Evolutionary conservation across 2,329 filamentous ascomycete genomes (phyloP), one percentile per base, ranked within the genome.

Genomic region (Verticillium tricorpus): DNA sequence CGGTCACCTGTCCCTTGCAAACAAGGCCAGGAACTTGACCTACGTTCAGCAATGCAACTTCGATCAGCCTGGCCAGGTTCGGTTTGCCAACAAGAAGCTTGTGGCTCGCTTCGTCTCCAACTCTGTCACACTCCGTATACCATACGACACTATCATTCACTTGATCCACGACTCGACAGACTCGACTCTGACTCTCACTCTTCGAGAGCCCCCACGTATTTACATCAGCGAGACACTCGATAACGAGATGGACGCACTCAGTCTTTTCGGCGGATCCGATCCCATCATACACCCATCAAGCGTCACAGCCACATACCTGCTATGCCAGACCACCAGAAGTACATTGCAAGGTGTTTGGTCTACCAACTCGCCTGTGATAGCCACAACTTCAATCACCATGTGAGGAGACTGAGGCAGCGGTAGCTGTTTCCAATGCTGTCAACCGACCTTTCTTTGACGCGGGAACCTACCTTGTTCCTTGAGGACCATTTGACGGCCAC

Each of bases 131-230:
- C n/a, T 65, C 19, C 59, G 84, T 57, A 79, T 87, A 15, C 74
- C 80, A 0, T 80, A 82, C 40, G 75, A 77, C 22, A 81, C 75
- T 1, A 78, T 85, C 35, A 65, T 80, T 32, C 78, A 83, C 58
- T 67, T 81, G 9, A 71, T 84, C 2, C 69, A 72, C 67, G 76
- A 66, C 71, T 70, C 70, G 35, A 37, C 68, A 22, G 58, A 75
- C 64, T 60, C 73, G 63, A 73, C 76, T 0, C 68, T 86, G 17
- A 82, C 80, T 0, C 66, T 88, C 2, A 82, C 84, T 0, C 77
- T 89, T 9, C 74, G 69, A 22, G 78, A 82, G 34, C 77, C 83
- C 1, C 85, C 85, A 0, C 76, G 76, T 1, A 80, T 85, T 59
- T 85, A 83, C 59, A 66, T 69, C 19, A 63, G 39, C 35, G 39